These are phyloP conservation scores for Fusarium siculi DNA, from an alignment of 2,329 filamentous ascomycete species.

Conservation along the genomic window DNA sequence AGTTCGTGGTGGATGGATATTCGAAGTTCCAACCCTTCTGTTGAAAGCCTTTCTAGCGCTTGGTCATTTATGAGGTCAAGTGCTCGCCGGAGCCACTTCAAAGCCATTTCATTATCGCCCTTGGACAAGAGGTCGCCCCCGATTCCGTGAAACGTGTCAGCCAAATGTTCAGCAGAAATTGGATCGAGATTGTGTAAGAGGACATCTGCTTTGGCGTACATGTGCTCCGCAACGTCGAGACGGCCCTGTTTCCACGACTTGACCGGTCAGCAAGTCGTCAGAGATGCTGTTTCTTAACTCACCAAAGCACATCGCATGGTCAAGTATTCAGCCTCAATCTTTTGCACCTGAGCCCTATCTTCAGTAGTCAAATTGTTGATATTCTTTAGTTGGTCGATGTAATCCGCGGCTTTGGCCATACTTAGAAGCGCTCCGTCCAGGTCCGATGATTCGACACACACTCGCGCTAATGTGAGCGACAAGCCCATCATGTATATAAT, in stretches of 20 bases:
- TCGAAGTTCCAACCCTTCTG: conserved; percentile 71
- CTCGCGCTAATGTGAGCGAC: conserved; percentile 72
- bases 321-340: conserved; percentile 70
- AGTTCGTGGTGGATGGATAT: conserved; percentile 73
- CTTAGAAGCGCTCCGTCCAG: conserved; percentile 67
- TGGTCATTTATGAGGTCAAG: conserved; percentile 67
- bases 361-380: background rate
- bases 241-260: conserved; percentile 80
- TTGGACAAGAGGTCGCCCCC: conserved; percentile 68
- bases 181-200: conserved; percentile 56
- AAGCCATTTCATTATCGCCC: conserved; percentile 64
- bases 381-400: conserved; percentile 48
- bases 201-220: conserved; percentile 71
- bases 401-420: conserved; percentile 72
- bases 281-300: conserved; percentile 39
- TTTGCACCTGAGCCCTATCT: conserved; percentile 27
- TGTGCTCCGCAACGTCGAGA: conserved; percentile 80
- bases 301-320: conserved; percentile 75
- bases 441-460: conserved; percentile 61
- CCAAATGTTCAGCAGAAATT: conserved; percentile 67
- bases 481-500: conserved; percentile 71
- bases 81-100: conserved; percentile 80
- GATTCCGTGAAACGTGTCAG: conserved; percentile 77
- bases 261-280: conserved; percentile 25
- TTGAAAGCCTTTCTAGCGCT: conserved; percentile 65